These are phyloP conservation scores for Tuber magnatum DNA, from an alignment of 495 filamentous ascomycete species.

Conservation along the genomic window DNA sequence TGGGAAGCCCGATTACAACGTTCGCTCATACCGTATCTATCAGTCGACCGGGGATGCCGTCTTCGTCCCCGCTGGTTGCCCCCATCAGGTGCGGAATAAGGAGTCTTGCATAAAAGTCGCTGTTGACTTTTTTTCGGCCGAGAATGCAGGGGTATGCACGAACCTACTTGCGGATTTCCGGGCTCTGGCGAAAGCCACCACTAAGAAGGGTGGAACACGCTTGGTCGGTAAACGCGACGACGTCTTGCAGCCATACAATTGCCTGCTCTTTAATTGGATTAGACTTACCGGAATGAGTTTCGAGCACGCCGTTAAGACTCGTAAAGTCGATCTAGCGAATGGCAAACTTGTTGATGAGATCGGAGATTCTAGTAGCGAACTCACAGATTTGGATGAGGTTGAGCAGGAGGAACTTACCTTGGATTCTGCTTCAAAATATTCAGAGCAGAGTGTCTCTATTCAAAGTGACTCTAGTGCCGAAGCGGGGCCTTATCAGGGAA, in stretches of 20 bases:
- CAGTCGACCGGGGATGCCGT: constrained; percentile 41
- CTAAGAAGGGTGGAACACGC: background rate
- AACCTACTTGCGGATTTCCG: constrained; percentile 30
- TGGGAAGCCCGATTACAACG: constrained; percentile 10
- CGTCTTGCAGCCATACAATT: constrained; percentile 38
- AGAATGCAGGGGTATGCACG: constrained; percentile 32
- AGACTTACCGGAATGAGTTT: background rate
- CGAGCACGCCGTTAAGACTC: background rate
- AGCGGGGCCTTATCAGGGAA: background rate
- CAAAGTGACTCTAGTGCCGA: background rate
- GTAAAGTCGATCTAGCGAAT: background rate
- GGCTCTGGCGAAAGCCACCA: constrained; percentile 14
- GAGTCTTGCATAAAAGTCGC: constrained; percentile 41
- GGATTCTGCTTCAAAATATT: background rate
- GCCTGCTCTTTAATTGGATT: constrained; percentile 36
- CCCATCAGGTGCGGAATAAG: constrained; percentile 41
- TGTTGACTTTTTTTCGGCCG: constrained; percentile 41
- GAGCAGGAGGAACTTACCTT: background rate
- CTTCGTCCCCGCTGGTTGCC: constrained; percentile 40
- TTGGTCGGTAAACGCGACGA: constrained; percentile 31
- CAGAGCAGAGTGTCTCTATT: background rate
- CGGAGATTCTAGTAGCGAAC: background rate
- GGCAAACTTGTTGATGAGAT: background rate
- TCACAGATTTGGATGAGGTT: background rate
- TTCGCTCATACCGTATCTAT: constrained; percentile 37